Conservation (phyloP, 2,329 filamentous ascomycete species). For the Colletotrichum tabaci region DNA sequence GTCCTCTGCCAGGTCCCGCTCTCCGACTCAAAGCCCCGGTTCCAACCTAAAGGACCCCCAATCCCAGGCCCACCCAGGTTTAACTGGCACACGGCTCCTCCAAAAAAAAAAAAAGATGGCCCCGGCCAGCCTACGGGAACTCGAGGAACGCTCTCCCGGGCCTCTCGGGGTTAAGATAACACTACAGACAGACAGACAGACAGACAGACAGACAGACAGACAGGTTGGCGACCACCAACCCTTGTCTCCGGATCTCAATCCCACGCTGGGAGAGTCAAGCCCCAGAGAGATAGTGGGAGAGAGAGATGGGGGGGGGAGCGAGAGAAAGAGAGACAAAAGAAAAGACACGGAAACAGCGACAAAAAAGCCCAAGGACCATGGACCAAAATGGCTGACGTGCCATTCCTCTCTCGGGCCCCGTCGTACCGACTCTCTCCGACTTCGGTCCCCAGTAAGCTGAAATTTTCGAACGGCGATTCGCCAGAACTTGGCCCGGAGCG, state of each 20-base stretch:
- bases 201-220: neutral
- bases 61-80: conserved; percentile 5
- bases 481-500: conserved; percentile 8
- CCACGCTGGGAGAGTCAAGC: neutral
- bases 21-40: neutral
- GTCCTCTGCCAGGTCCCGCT: neutral
- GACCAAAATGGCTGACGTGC: neutral
- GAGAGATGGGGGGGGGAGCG: too few species aligned
- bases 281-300: too few species aligned
- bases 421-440: conserved; percentile 42
- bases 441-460: conserved; percentile 41
- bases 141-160: neutral
- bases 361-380: neutral
- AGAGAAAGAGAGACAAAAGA: too few species aligned
- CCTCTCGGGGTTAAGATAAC: neutral
- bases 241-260: conserved; percentile 14
- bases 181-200: neutral
- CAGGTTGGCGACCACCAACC: neutral
- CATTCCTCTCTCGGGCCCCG: conserved; percentile 32
- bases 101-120: neutral
- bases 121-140: neutral
- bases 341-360: too few species aligned
- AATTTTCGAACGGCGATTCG: conserved; percentile 38
- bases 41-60: conserved; percentile 1
- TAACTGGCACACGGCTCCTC: conserved; percentile 11